Conservation (phyloP, 176 grass and related monocot species). For the Thalia dealbata region DNA sequence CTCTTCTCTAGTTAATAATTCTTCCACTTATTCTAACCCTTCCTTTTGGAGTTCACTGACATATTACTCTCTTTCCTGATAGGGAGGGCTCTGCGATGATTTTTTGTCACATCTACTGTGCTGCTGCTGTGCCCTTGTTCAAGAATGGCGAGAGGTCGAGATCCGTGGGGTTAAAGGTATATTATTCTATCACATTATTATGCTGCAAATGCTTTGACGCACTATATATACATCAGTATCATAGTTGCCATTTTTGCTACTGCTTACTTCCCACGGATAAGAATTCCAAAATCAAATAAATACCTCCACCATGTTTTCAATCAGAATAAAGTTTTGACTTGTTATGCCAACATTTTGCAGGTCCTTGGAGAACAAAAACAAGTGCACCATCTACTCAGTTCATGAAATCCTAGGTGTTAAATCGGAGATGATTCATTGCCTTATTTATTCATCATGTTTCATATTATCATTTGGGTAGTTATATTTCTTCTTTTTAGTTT, state of each 20-base stretch:
- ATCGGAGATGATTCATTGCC: background rate
- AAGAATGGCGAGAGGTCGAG: conserved; percentile 97
- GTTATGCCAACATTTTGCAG: conserved; percentile 25
- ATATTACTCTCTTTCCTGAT: background rate
- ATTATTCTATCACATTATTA: background rate
- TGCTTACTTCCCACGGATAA: no score
- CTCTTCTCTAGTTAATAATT: no score
- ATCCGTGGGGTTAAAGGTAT: conserved; percentile 58
- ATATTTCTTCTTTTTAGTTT: no score
- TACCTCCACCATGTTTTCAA: no score
- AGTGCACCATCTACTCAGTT: conserved; percentile 58
- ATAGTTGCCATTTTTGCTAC: no score
- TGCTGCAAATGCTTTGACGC: no score
- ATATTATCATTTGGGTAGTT: no score
- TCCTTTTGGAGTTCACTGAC: background rate
- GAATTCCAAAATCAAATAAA: no score
- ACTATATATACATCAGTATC: no score
- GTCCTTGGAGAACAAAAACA: conserved; percentile 40
- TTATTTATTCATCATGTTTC: no score
- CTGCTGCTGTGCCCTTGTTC: conserved; percentile 92
- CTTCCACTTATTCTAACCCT: no score
- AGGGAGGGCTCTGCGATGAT: conserved; percentile 91
- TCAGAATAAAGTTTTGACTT: no score
- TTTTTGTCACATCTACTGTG: conserved; percentile 93
- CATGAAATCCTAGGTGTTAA: conserved; percentile 52